Evolutionary conservation across 2,329 filamentous ascomycete species (phyloP).

Genomic region (Cladobotryum mycophilum): DNA sequence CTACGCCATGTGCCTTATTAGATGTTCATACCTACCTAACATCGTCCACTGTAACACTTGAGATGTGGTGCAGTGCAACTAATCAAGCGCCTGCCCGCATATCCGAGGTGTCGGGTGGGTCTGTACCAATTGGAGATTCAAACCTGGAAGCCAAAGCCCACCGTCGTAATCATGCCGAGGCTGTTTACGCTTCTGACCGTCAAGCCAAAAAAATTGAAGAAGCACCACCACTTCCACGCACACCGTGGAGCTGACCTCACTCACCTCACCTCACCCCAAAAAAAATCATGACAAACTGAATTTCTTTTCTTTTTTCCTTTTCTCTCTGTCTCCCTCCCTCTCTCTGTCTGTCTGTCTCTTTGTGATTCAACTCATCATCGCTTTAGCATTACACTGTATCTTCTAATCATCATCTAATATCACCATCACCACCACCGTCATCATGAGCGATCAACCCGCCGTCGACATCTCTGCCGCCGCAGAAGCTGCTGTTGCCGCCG

Average conservation of each 20-base stretch:
- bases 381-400: not conserved
- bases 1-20: too few species aligned
- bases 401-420: not conserved
- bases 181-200: not conserved
- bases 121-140: too few species aligned
- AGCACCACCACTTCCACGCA: too few species aligned
- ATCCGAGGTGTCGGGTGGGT: too few species aligned
- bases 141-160: too few species aligned
- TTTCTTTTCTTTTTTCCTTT: not conserved
- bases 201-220: not conserved
- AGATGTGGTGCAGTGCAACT: too few species aligned
- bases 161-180: not conserved
- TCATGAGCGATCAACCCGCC: not conserved
- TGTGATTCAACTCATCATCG: not conserved
- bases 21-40: too few species aligned
- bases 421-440: not conserved
- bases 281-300: too few species aligned
- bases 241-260: too few species aligned
- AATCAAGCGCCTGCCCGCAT: too few species aligned
- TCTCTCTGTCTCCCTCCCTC: not conserved
- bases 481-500: conserved; percentile 6
- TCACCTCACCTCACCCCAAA: too few species aligned
- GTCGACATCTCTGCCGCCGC: not conserved
- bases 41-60: too few species aligned
- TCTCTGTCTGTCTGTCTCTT: not conserved